These are phyloP conservation scores for Coleophoma crateriformis DNA, from an alignment of 2,329 filamentous ascomycete species.

Conservation along the genomic window DNA sequence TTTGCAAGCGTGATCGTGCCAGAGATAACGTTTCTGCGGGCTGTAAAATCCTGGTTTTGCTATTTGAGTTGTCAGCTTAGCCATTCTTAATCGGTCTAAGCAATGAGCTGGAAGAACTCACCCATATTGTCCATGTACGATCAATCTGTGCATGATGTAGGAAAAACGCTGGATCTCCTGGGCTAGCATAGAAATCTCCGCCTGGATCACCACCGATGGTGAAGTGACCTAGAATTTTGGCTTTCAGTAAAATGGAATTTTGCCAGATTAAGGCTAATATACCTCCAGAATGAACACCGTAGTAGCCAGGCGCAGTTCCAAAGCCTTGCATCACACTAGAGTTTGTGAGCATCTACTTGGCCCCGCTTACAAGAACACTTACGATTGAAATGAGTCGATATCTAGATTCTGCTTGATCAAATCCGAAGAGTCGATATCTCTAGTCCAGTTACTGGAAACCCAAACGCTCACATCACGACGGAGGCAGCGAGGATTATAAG, in stretches of 20 bases:
- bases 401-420: conserved; percentile 30
- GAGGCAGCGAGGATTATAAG: conserved; percentile 35
- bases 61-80: too few relatives aligned
- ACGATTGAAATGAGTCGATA: conserved; percentile 34
- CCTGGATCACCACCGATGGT: conserved; percentile 36
- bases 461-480: conserved; percentile 32
- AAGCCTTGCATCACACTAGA: conserved; percentile 31
- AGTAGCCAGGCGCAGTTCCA: conserved; percentile 21
- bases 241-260: too few relatives aligned
- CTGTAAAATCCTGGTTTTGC: conserved; percentile 37
- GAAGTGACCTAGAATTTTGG: conserved; percentile 25
- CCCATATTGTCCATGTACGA: conserved; percentile 41
- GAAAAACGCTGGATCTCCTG: conserved; percentile 38
- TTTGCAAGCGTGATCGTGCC: conserved; percentile 37
- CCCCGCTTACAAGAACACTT: background rate
- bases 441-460: conserved; percentile 30
- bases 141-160: conserved; percentile 40
- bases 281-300: conserved; percentile 30
- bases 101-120: too few relatives aligned
- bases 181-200: conserved; percentile 35
- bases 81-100: too few relatives aligned
- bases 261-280: background rate
- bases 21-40: conserved; percentile 19
- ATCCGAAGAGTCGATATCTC: conserved; percentile 27
- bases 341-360: conserved; percentile 6